These are phyloP conservation scores for Pseudonectria buxi DNA, from an alignment of 2,329 filamentous ascomycete species.

Conservation along the genomic window DNA sequence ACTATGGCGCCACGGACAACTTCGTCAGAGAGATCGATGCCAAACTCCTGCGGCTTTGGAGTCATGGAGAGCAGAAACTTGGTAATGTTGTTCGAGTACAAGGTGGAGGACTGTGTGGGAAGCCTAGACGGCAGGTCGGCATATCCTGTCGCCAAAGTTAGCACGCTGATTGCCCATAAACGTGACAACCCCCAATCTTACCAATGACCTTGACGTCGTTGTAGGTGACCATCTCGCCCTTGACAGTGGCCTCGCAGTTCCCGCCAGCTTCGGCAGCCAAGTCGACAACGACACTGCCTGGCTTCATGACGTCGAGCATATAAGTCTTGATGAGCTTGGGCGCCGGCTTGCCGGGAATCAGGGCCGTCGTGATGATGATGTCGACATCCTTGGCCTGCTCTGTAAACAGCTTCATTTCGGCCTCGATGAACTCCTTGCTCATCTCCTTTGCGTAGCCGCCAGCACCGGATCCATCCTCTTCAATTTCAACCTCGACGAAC, in stretches of 20 bases:
- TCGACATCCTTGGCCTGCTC: slow-evolving; percentile 84
- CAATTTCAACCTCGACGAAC: slow-evolving; percentile 77
- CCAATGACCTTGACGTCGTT: slow-evolving; percentile 81
- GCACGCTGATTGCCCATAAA: neutral
- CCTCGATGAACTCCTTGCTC: slow-evolving; percentile 89
- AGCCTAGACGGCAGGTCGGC: slow-evolving; percentile 82
- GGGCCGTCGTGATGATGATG: slow-evolving; percentile 87
- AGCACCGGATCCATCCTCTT: slow-evolving; percentile 77
- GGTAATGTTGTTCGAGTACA: slow-evolving; percentile 92
- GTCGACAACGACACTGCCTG: slow-evolving; percentile 82
- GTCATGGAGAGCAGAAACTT: slow-evolving; percentile 80
- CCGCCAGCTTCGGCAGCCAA: slow-evolving; percentile 81
- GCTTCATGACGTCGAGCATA: slow-evolving; percentile 81
- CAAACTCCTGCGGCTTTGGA: slow-evolving; percentile 70
- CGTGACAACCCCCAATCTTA: slow-evolving; percentile 32
- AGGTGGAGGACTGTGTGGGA: slow-evolving; percentile 79
- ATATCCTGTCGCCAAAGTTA: slow-evolving; percentile 49
- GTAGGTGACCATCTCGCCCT: slow-evolving; percentile 63
- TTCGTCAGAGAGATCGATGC: slow-evolving; percentile 74
- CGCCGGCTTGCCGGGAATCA: slow-evolving; percentile 78
- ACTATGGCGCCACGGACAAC: slow-evolving; percentile 82
- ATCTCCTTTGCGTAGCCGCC: slow-evolving; percentile 91
- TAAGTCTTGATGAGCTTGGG: slow-evolving; percentile 77
- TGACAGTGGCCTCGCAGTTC: slow-evolving; percentile 76
- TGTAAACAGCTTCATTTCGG: slow-evolving; percentile 87